Base-by-base conservation (phyloP, 306 rosid genomes). In the Quercus ilex region DNA sequence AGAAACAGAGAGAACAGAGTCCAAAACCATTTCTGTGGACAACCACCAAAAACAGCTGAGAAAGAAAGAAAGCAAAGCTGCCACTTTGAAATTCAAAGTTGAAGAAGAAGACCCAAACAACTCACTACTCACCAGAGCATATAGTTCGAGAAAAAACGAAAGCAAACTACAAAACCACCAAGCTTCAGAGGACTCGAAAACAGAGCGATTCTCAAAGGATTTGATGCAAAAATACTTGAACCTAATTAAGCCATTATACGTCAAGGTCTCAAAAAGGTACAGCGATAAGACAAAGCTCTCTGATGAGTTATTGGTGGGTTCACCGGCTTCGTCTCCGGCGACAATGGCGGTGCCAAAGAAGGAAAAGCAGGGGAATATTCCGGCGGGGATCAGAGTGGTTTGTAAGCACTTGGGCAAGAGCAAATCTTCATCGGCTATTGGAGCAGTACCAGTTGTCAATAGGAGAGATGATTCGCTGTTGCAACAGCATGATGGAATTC, bases 401-500 rank as follows among this genome's bases (percentile, higher is more conserved):
- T 87, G 92, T 53, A 91, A 83, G 92, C 90, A 90, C 74, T 55
- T 95, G 28, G 91, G 90, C 1, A 95, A 91, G 87, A 86, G 97
- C 69, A 93, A 83, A 80, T 92, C 98, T 10, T 80, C 94, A n/a
- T 81, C 90, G 12, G 69, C 86, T 59, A 5, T 63, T 65, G 89
- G 86, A 62, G 77, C 60, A 5, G 60, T 83, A 71, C 76, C 85
- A 38, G 86, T 90, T 69, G 86, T 83, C 64, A 89, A 79, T 19
- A 85, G 86, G 80, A 88, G 91, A 76, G 91, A 92, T 65, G 99
- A 95, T 67, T 88, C 99, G 55, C 80, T 92, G 69, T 70, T 78
- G 80, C 86, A 78, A 73, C 99, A 95, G 17, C 74, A 90, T 56
- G 98, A 92, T 85, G 99, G 98, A 30, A 95, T 95, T 8, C 96